These are phyloP conservation scores for Anacardium occidentale DNA, from an alignment of 345 rosid species.

Conservation along the genomic window DNA sequence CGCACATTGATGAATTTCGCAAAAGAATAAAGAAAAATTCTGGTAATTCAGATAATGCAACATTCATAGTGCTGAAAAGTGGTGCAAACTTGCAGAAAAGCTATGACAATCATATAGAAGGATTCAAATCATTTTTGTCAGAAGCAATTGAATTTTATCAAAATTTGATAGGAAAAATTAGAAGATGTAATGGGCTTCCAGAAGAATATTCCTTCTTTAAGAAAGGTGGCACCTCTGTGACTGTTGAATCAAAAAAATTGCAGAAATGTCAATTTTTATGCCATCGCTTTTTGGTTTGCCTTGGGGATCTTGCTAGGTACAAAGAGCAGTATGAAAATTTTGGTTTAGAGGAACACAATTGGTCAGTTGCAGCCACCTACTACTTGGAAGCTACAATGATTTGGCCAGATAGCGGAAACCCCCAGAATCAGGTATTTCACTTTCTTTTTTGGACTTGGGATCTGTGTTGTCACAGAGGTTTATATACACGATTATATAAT, in stretches of 20 bases:
- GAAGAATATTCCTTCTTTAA: conserved; percentile 39
- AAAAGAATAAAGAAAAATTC: conserved; percentile 50
- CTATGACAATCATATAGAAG: conserved; percentile 37
- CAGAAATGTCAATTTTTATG: conserved; percentile 59
- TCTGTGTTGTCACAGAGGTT: conserved; percentile 1
- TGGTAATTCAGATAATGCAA: conserved; percentile 25
- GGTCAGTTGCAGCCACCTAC: conserved; percentile 77
- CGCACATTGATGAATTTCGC: conserved; percentile 86
- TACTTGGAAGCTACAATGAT: conserved; percentile 72
- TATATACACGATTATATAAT: not conserved
- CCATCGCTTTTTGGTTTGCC: conserved; percentile 85
- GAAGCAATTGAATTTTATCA: conserved; percentile 62
- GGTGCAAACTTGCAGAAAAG: conserved; percentile 22
- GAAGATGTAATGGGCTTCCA: conserved; percentile 40
- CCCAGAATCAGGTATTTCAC: conserved; percentile 77
- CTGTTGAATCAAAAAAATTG: conserved; percentile 39
- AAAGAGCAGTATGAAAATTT: conserved; percentile 59
- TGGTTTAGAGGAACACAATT: conserved; percentile 42
- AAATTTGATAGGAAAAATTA: conserved; percentile 45
- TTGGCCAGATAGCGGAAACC: conserved; percentile 90
- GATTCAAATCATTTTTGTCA: conserved; percentile 58
- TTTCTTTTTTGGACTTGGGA: conserved; percentile 2
- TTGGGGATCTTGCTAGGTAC: conserved; percentile 91
- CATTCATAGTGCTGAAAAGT: conserved; percentile 17
- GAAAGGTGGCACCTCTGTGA: conserved; percentile 20